Base-by-base conservation (phyloP, 495 filamentous ascomycete genomes). In the Aspergillus diversus region DNA sequence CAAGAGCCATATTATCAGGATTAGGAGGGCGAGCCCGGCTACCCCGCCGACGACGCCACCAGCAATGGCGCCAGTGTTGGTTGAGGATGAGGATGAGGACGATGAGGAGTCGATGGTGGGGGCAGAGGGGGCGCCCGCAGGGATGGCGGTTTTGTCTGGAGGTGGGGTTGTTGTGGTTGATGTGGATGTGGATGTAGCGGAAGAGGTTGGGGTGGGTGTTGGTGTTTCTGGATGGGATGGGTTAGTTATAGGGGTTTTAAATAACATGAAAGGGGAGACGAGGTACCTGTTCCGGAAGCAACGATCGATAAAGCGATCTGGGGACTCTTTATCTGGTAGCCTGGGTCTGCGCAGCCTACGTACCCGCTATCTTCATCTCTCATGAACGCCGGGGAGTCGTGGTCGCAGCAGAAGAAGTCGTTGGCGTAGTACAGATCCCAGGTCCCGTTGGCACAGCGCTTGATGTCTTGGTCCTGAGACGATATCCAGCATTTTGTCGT, bases 11-110 rank as follows among this genome's bases (percentile, higher is more conserved):
- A 53, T 31, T 7, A 7, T 13, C 0, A 33, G 21, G 27, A 53
- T 33, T 5, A 53, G n/a, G 9, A 53, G 17, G 13, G 50, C 50
- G 5, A 53, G 50, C 0, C 50, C 50, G 16, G 21, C 5, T 8
- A 53, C 50, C 2, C 50, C 50, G 21, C 50, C 50, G 16, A 53
- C 50, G 5, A 53, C 50, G 33, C 50, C 50, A 11, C 50, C 50
- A 7, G 50, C 50, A 7, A 53, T 53, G 21, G 50, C 50, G 16
- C 50, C 50, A 21, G 50, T 53, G 27, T 53, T 53, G 3, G 50
- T 8, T 5, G 2, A 12, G 21, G 21, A 2, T 27, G 21, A 27
- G 21, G 21, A 27, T 27, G 21, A 27, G 21, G 21, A 27, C 1
- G 21, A 27, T 27, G 21, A 27, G 21, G 21, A 27, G 21, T 27